Conservation (phyloP, 805 yeast genomes). For the Teunomyces stri region DNA sequence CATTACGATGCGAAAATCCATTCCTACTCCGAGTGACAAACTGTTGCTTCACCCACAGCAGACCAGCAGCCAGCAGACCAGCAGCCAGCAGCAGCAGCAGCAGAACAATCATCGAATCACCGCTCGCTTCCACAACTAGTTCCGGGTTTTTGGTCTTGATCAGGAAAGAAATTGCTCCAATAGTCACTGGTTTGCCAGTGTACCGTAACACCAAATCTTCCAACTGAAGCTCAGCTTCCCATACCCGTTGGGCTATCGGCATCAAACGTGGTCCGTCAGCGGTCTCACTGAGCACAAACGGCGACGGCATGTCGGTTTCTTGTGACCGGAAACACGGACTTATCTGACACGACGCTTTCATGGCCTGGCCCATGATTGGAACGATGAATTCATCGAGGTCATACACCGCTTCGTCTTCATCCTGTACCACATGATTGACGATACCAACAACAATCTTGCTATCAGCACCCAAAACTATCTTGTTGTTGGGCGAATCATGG, state of each 20-base stretch:
- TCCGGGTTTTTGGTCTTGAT: conserved; percentile 28
- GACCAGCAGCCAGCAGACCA: not conserved
- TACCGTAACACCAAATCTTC: conserved; percentile 1
- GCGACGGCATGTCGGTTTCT: conserved; percentile 35
- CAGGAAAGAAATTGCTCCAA: conserved; percentile 15
- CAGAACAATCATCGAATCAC: not conserved
- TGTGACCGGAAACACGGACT: conserved; percentile 27
- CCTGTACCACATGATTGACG: conserved; percentile 22
- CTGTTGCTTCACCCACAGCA: conserved; percentile 10
- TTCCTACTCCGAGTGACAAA: conserved; percentile 38
- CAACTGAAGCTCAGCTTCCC: conserved; percentile 19
- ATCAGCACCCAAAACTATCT: conserved; percentile 3
- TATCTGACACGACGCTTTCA: conserved; percentile 17
- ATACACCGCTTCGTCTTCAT: conserved; percentile 16
- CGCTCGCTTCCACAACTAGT: conserved; percentile 17
- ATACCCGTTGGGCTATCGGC: conserved; percentile 31
- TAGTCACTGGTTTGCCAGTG: conserved; percentile 12
- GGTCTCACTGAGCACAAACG: conserved; percentile 25
- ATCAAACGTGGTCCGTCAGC: conserved; percentile 15
- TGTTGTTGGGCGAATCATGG: conserved; percentile 17
- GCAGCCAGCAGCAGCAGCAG: no score
- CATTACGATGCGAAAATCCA: conserved; percentile 39
- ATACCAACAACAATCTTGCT: conserved; percentile 20
- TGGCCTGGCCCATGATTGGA: conserved; percentile 27
- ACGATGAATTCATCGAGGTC: conserved; percentile 20